These are phyloP conservation scores for Penicillium fimorum DNA, from an alignment of 495 filamentous ascomycete species.

Conservation along the genomic window DNA sequence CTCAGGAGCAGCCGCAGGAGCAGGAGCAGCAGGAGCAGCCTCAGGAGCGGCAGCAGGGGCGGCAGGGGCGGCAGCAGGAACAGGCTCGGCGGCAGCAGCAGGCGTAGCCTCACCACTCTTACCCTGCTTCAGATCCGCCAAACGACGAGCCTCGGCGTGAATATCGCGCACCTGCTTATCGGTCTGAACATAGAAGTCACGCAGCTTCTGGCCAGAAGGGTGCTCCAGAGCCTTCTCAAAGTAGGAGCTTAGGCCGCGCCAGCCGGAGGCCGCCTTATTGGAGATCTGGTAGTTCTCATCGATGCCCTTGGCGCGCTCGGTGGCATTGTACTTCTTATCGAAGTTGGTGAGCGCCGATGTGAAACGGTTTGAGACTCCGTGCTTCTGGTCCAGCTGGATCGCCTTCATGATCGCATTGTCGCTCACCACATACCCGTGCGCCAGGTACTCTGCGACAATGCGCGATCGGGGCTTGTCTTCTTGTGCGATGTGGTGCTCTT, in stretches of 20 bases:
- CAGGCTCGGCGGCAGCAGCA: conserved; percentile 25
- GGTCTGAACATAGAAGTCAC: conserved; percentile 77
- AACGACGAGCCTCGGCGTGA: conserved; percentile 79
- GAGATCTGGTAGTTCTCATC: conserved; percentile 75
- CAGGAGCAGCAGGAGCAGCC: conserved; percentile 27
- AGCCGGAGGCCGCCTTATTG: conserved; percentile 60
- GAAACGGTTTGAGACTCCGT: conserved; percentile 79
- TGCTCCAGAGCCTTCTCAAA: conserved; percentile 89
- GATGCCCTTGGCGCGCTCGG: conserved; percentile 70
- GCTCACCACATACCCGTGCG: conserved; percentile 85
- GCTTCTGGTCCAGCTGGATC: conserved; percentile 85
- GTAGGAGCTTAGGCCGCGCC: conserved; percentile 70
- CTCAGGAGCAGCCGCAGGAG: conserved; percentile 15
- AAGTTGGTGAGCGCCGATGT: conserved; percentile 68
- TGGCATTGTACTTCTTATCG: conserved; percentile 78
- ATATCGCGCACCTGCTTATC: conserved; percentile 89
- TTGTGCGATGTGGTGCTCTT: conserved; percentile 69
- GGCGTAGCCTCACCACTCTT: conserved; percentile 48
- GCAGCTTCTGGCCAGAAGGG: conserved; percentile 80
- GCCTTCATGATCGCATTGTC: conserved; percentile 82
- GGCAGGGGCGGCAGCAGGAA: conserved; percentile 14
- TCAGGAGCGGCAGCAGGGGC: conserved; percentile 20
- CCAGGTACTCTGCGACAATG: conserved; percentile 93
- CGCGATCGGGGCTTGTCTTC: conserved; percentile 93
- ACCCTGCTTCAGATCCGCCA: conserved; percentile 81